Evolutionary conservation across 2,329 filamentous ascomycete genomes (phyloP).

Genomic region (Bisporella sp.): DNA sequence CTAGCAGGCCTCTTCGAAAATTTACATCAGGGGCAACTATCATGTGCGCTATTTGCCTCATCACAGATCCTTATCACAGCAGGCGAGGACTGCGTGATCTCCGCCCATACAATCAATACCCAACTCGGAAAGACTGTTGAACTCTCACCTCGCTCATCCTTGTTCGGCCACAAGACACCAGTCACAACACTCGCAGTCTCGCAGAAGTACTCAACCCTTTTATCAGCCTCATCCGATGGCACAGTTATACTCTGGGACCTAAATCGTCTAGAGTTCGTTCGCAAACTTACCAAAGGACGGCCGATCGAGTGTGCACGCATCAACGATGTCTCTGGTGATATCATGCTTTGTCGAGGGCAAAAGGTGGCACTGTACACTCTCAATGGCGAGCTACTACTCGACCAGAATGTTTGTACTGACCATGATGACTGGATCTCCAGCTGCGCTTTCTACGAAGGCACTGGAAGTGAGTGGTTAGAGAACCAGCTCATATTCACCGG

Average conservation of each 20-base stretch:
- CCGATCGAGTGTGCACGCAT: conserved; percentile 70
- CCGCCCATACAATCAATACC: conserved; percentile 66
- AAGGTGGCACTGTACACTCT: conserved; percentile 76
- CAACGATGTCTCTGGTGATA: conserved; percentile 86
- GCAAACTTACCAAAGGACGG: conserved; percentile 56
- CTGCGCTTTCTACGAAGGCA: conserved; percentile 91
- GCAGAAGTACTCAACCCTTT: conserved; percentile 78
- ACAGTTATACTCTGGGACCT: conserved; percentile 89
- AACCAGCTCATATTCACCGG: conserved; percentile 83
- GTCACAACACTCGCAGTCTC: conserved; percentile 80
- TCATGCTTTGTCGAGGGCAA: conserved; percentile 73
- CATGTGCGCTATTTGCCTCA: conserved; percentile 76
- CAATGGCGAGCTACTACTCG: conserved; percentile 76
- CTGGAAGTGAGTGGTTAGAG: conserved; percentile 86
- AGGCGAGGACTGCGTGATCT: conserved; percentile 86
- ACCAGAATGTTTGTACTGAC: conserved; percentile 70
- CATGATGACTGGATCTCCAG: conserved; percentile 71
- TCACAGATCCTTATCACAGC: conserved; percentile 87
- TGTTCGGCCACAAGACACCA: conserved; percentile 85
- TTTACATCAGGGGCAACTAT: conserved; percentile 84
- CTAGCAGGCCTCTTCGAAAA: conserved; percentile 87
- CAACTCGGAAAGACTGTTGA: conserved; percentile 67
- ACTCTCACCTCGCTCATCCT: conserved; percentile 66
- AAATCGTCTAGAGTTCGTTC: conserved; percentile 81
- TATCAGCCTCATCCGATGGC: conserved; percentile 77